These are phyloP conservation scores for Zopfia rhizophila DNA, from an alignment of 2,329 filamentous ascomycete species.

Conservation along the genomic window DNA sequence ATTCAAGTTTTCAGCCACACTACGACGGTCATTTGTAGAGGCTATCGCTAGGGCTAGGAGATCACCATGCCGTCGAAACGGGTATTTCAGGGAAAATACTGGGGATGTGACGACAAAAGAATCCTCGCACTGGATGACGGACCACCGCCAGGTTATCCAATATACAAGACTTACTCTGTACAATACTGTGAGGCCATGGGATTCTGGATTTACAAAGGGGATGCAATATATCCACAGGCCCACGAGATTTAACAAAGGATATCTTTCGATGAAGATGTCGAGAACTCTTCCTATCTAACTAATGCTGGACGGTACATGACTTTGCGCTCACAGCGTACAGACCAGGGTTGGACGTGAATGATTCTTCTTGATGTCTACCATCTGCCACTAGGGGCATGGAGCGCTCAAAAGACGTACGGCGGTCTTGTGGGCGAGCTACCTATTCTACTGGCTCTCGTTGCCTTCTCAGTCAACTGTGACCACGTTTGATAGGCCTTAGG, in stretches of 20 bases:
- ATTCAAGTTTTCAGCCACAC: too few species aligned
- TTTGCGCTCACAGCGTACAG: background rate
- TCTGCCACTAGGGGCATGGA: background rate
- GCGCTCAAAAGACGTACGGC: conserved; percentile 4
- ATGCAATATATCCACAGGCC: background rate
- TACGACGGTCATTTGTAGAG: too few species aligned
- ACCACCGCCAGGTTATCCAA: background rate
- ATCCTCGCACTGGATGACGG: too few species aligned
- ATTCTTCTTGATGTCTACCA: conserved; percentile 8
- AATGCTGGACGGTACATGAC: background rate
- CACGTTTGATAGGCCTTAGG: conserved; percentile 3
- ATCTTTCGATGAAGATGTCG: background rate
- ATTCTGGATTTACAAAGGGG: background rate
- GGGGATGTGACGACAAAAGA: too few species aligned
- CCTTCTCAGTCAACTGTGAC: conserved; percentile 14
- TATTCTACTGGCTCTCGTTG: conserved; percentile 18
- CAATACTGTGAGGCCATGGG: background rate
- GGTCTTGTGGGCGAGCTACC: conserved; percentile 22
- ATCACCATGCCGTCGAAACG: too few species aligned
- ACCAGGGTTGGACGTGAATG: background rate
- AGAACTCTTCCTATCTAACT: background rate
- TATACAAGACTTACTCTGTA: background rate
- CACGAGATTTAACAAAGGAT: background rate
- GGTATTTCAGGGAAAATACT: too few species aligned
- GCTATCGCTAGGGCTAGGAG: too few species aligned